Percentiles rank a stretch among this genome's conserved stretches.
These are phyloP conservation scores for Ceratocystis huliohia DNA, from an alignment of 2,329 filamentous ascomycete genomes.

Conservation along the genomic window DNA sequence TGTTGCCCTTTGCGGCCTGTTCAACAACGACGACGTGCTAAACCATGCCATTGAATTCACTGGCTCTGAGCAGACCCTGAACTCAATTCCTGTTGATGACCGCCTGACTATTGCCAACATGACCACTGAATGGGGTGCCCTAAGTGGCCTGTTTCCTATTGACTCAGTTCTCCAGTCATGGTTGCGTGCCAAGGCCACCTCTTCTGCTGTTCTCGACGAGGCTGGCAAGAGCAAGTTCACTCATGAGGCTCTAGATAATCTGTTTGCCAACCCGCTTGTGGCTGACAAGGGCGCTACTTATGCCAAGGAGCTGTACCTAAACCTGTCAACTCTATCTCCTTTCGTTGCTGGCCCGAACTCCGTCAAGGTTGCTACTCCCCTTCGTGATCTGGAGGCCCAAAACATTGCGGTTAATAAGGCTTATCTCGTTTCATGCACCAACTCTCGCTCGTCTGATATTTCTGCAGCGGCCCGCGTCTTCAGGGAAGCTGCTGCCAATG, in stretches of 20 bases:
- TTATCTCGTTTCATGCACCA: constrained; percentile 78
- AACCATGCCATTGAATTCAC: constrained; percentile 87
- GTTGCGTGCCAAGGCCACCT: constrained; percentile 65
- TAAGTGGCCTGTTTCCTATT: constrained; percentile 57
- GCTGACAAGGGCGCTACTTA: constrained; percentile 71
- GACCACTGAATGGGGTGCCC: constrained; percentile 69
- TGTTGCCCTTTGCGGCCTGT: constrained; percentile 71
- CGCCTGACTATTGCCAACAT: constrained; percentile 67
- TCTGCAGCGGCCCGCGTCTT: constrained; percentile 75
- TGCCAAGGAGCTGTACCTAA: constrained; percentile 68
- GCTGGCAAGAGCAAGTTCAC: constrained; percentile 47
- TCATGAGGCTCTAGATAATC: constrained; percentile 58
- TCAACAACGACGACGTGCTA: constrained; percentile 76
- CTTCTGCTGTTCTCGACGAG: constrained; percentile 46
- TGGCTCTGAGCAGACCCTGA: constrained; percentile 65
- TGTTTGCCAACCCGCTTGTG: constrained; percentile 51
- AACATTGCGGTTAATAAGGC: constrained; percentile 71
- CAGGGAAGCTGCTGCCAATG: constrained; percentile 57
- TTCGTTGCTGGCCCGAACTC: constrained; percentile 82
- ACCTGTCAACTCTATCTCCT: constrained; percentile 72
- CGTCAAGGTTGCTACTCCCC: constrained; percentile 71
- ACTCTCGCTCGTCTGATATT: constrained; percentile 69
- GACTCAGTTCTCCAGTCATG: constrained; percentile 59
- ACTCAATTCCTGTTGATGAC: constrained; percentile 57
- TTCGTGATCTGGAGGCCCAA: constrained; percentile 58